Base-by-base conservation (phyloP, 2,329 filamentous ascomycete genomes). In the Botrytis fragariae region DNA sequence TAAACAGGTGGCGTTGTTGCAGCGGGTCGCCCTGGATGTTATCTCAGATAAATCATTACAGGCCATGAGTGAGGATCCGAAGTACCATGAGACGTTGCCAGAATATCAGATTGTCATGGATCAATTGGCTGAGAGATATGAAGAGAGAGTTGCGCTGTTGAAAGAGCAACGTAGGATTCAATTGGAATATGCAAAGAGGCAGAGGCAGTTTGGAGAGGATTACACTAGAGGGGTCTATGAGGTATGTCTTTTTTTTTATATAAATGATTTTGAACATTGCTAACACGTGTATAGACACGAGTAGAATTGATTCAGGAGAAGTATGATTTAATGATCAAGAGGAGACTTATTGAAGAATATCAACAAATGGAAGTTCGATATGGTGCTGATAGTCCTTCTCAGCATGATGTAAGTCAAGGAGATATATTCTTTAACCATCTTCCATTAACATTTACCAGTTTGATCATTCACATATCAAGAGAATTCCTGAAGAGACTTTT, bases 1-100 rank as follows among this genome's bases (percentile, higher is more conserved):
- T 74, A 79, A 77, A 68, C 69, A 76, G 60, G 74, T 81, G 35
- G 75, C 75, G 45, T 64, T 74, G 20, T 37, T 77, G 35, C 79
- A 80, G 68, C 74, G 76, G 63, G 48, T 62, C 18, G 79, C 79
- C 20, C 61, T 81, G 63, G 72, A 76, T 29, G 70, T 71, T n/a
- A 57, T 81, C 12, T 74, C 76, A 22, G 77, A 81, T n/a, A 79
- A 79, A 69, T 78, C 78, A 4, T 69, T 81, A 25, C 74, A 77
- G 29, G 70, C 69, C 14, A 48, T 78, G 54, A 75, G 72, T 16
- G 74, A 74, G 3, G 75, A 80, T 72, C 74, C 77, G 6, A 74
- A 76, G 14, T 78, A 77, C 73, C 76, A 81, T 70, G 76, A 79
- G 70, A 75, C 73, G 44, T 69, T 79, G 42, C 78, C 79, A 1